Percentiles rank a stretch among this genome's conserved stretches.
Conservation (phyloP, 192 early-diverging fungal genomes). For the Pilobolus umbonatus region DNA sequence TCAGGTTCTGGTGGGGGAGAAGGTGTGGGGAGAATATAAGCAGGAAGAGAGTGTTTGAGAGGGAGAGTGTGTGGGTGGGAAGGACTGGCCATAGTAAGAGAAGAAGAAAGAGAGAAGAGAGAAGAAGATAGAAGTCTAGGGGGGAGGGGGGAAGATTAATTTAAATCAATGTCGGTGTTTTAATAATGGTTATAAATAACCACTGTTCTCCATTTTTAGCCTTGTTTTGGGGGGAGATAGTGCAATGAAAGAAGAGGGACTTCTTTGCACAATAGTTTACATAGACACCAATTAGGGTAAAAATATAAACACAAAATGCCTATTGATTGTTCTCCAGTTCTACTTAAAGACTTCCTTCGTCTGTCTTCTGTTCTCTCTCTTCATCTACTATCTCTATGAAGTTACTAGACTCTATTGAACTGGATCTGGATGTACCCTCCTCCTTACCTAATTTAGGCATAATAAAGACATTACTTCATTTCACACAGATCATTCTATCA, state of each 20-base stretch:
- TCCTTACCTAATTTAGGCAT: slow-evolving; percentile 1
- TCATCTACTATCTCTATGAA: not conserved
- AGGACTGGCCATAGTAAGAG: not conserved
- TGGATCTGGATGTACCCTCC: slow-evolving; percentile 1
- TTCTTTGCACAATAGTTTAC: not conserved
- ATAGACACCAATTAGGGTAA: not conserved
- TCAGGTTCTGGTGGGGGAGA: slow-evolving; percentile 4
- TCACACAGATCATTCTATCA: not conserved
- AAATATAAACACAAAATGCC: not conserved
- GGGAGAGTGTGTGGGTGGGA: not conserved
- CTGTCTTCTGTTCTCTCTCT: not conserved
- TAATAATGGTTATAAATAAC: not conserved
- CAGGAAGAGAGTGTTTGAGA: not conserved
- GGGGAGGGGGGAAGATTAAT: too few species aligned
- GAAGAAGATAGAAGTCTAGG: not conserved
- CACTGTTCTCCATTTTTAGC: not conserved
- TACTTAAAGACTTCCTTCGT: not conserved
- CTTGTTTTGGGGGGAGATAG: not conserved
- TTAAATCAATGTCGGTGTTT: too few species aligned
- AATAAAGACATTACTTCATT: not conserved
- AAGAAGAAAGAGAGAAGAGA: slow-evolving; percentile 4
- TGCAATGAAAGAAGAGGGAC: not conserved
- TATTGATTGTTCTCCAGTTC: not conserved
- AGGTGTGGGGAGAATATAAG: slow-evolving; percentile 8
- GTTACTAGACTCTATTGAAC: not conserved